Evolutionary conservation across 2,329 filamentous ascomycete species (phyloP), one percentile per base, ranked within the genome.

Genomic region (Penicillium occitanis): DNA sequence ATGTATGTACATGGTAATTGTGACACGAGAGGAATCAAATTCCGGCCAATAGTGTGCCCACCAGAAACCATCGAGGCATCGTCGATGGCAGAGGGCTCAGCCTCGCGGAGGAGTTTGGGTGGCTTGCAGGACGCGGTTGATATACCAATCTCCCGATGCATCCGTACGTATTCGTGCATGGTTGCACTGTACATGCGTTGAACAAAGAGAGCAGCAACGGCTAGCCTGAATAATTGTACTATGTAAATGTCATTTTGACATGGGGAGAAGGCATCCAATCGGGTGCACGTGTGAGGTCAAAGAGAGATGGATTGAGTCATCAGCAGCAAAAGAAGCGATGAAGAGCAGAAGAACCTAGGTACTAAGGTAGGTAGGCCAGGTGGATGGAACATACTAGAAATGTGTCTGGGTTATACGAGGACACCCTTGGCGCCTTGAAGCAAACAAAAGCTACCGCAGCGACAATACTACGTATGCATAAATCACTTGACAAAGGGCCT

Each of bases 401-500:
- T 35, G 13, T n/a, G 33, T 46, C 14, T 13, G 22, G 40, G 22
- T 33, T 60, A 46, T 28, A 30, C 57, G 14, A 22, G 30, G 33
- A 13, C 33, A 7, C n/a, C 53, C 53, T 37, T 46, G 57, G 57
- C 57, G 33, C 19, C 22, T 28, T 44, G 57, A 13, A 60, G 53
- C 53, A 57, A 37, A 40, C 30, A 35, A 57, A 57, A 35, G 30
- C 30, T 37, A 57, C 51, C n/a, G n/a, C 33, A 35, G 50, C 17
- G 5, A 35, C 14, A 7, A 51, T 51, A 19, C 19, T 19, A 19
- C 19, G 19, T 19, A 55, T 55, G 30, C 30, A 37, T 4, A 37
- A 40, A 37, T 57, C n/a, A 35, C 33, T 57, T 37, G 53, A 57
- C 33, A 57, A 25, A 57, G 53, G 30, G 53, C 11, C 53, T 57